A percentile compares a stretch with the other conserved stretches of the same genome.
phyloP scores from a whole-genome alignment of 1,284 basidiomycete genomes.

The Somion occarium region DNA sequence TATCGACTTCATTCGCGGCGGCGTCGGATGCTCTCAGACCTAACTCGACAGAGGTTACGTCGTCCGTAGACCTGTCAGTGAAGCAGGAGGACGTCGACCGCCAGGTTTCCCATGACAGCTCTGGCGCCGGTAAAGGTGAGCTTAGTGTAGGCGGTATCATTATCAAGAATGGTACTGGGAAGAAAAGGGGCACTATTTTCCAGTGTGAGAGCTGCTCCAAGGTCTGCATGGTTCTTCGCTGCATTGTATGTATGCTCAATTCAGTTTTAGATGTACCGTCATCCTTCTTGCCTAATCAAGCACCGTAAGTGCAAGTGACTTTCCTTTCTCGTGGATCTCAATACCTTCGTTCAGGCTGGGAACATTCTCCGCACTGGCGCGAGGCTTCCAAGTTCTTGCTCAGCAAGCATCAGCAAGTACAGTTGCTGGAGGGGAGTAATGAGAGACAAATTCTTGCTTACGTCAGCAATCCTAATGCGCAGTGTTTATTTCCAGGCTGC shows the following conservation, averaged over 20 bases:
- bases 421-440: slow-evolving; percentile 78
- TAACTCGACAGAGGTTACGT: slow-evolving; percentile 8
- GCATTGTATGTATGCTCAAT: slow-evolving; percentile 2
- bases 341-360: slow-evolving; percentile 49
- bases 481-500: slow-evolving; percentile 60
- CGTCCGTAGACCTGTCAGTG: slow-evolving; percentile 16
- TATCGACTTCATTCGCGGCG: slow-evolving; percentile 23
- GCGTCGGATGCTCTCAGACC: slow-evolving; percentile 18
- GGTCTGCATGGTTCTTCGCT: slow-evolving; percentile 43
- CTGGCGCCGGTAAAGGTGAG: slow-evolving; percentile 22
- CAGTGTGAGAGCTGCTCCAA: slow-evolving; percentile 92
- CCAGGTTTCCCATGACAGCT: slow-evolving; percentile 15
- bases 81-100: slow-evolving; percentile 21
- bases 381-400: slow-evolving; percentile 92
- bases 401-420: slow-evolving; percentile 97
- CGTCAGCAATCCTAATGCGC: neutral
- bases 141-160: slow-evolving; percentile 33
- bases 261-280: slow-evolving; percentile 74
- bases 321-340: neutral
- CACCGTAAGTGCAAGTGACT: slow-evolving; percentile 47
- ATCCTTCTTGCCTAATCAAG: slow-evolving; percentile 93
- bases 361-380: slow-evolving; percentile 96
- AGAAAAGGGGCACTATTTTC: slow-evolving; percentile 81
- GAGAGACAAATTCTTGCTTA: slow-evolving; percentile 1
- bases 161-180: slow-evolving; percentile 35